Evolutionary conservation across 1,139 yeast species (phyloP), one percentile per base, ranked within the genome.

Genomic region (Taiozyma sp.): DNA sequence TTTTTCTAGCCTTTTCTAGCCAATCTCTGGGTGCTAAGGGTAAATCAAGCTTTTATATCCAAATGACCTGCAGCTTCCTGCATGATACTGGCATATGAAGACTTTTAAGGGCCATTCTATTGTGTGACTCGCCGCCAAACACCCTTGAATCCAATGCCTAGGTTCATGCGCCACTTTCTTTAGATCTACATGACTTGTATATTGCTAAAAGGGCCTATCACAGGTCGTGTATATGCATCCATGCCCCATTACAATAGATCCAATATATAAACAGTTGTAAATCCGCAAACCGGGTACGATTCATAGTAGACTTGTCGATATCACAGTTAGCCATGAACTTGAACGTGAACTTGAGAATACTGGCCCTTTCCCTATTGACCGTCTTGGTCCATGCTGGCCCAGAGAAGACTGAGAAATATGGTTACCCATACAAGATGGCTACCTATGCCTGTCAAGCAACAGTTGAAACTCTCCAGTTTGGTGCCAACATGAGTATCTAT

Each of bases 401-500:
- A 23, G 45, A 22, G 6, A 49, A 49, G 28, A 49, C 52, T 2
- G 41, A 22, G 12, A 34, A 23, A 19, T 40, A 36, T 12, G 49
- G 47, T 5, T 14, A 9, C 6, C 47, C 49, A 29, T 47, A 44
- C 14, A 47, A 41, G 39, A 13, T 47, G 19, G 16, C 48, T 12
- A 19, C 42, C 6, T 42, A 47, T 14, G 23, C 48, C 2, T 13
- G 42, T 14, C 43, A 34, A 32, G 43, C 47, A 14, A 8, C n/a
- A 5, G 36, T 47, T 24, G 27, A 3, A 24, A 1, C 6, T 6
- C 6, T 24, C 1, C 8, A 6, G 1, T 47, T 45, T 38, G 52
- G 50, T 19, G 45, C 32, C 13, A 30, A 45, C 8, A 4, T 45
- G 4, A 13, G 24, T 30, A 46, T 40, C 46, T 56, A 47, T 36